Percentiles rank a stretch among this genome's conserved stretches.
Conservation (phyloP, 2,329 filamentous ascomycete genomes). For the Verruconis gallopava region DNA sequence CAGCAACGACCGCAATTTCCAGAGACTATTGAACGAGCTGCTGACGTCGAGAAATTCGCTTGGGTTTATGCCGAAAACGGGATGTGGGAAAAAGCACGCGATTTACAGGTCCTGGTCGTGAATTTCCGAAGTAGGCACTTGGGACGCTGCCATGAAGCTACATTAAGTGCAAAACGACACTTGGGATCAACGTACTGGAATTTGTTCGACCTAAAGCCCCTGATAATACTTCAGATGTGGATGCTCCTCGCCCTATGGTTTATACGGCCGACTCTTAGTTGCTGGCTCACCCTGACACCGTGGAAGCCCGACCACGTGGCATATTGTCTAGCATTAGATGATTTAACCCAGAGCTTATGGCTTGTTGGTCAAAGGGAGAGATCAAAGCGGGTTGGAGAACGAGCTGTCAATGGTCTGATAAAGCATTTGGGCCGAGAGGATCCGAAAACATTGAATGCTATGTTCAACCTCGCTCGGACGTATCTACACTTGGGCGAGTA, state of each 20-base stretch:
- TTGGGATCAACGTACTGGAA: constrained; percentile 6
- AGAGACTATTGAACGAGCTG: constrained; percentile 12
- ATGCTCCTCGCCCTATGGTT: constrained; percentile 8
- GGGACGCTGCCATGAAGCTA: constrained; percentile 3
- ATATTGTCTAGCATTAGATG: constrained; percentile 1
- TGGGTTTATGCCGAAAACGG: constrained; percentile 19
- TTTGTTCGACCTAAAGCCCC: constrained; percentile 4
- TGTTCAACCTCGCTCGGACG: constrained; percentile 11
- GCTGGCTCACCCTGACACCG: neutral
- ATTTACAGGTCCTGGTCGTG: constrained; percentile 11
- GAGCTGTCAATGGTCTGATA: constrained; percentile 10
- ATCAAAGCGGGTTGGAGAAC: neutral
- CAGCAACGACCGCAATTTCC: constrained; percentile 3
- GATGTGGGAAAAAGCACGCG: constrained; percentile 15
- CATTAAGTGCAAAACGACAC: constrained; percentile 6
- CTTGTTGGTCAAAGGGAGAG: neutral
- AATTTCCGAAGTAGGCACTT: neutral
- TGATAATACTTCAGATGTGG: neutral
- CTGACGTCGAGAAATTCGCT: constrained; percentile 16
- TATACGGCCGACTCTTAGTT: neutral
- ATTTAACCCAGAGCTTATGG: constrained; percentile 2
- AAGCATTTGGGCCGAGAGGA: constrained; percentile 5
- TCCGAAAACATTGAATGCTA: constrained; percentile 7
- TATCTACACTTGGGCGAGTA: constrained; percentile 14
- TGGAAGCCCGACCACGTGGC: constrained; percentile 1